Base-by-base conservation (phyloP, 306 rosid species). In the Casuarina equisetifolia region DNA sequence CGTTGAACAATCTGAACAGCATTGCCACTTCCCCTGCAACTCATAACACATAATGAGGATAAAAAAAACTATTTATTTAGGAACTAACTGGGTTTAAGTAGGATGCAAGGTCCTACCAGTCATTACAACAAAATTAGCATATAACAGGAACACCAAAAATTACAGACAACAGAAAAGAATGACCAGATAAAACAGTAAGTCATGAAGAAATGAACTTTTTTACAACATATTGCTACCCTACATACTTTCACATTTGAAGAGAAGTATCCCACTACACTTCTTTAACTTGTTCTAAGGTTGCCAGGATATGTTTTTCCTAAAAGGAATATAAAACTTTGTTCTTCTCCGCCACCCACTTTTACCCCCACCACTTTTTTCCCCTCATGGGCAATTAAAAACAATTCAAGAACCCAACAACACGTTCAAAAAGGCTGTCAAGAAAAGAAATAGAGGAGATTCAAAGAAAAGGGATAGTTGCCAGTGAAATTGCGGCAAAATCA, bases 1-100 rank as follows among this genome's bases (percentile, higher is more conserved):
- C 99, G 90, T 84, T 92, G 99, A 84, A 95, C 89, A 88, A 95
- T 95, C 88, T 89, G 99, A 72, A 95, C 99, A 39, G 94, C 87
- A 40, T 86, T 45, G 48, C 98, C 97, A 84, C 75, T 87, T 67
- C 97, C 97, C 92, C 99, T 95, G 88, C 76, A 82, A 81, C 66
- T 68, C 43, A 76, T 42, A 42, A 74, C 40, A 42, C 32, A 48
- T 73, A 67, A 69, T 32, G 64, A 78, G 59, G 25, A 7, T 19
- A n/a, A 62, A 10, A 35, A 55, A 19, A 35, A 12, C 11, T 11
- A 6, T 62, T 2, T 36, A 62, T 62, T 35, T 62, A 36, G 35
- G 45, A 13, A 36, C 44, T 4, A 9, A 62, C 13, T 62, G 69
- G 45, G 19, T 62, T 62, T 44, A 62, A 36, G 69, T 35, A 9